Evolutionary conservation across 176 grass and related monocot species (phyloP).

Genomic region (Olyra latifolia): DNA sequence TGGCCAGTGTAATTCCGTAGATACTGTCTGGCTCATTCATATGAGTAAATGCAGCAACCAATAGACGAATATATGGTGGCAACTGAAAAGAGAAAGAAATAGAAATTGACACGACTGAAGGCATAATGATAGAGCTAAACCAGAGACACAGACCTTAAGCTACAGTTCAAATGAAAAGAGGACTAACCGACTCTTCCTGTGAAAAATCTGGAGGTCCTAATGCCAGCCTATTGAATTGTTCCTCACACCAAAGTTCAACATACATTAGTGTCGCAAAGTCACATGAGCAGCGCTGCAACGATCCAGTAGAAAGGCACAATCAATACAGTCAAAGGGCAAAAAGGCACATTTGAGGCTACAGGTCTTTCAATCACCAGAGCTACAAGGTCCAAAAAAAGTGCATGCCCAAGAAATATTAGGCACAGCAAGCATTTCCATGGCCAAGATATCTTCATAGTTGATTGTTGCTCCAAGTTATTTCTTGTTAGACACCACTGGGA

Average conservation of each 20-base stretch:
- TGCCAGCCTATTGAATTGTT: conserved; percentile 73
- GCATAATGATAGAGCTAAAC: conserved; percentile 18
- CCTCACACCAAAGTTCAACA: conserved; percentile 93
- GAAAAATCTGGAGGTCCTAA: conserved; percentile 88
- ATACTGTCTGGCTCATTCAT: conserved; percentile 95
- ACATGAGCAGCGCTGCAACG: conserved; percentile 72
- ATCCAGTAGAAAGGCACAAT: conserved; percentile 34
- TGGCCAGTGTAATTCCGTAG: conserved; percentile 83
- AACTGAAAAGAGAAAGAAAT: conserved; percentile 59
- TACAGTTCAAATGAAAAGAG: conserved; percentile 13
- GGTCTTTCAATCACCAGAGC: background rate
- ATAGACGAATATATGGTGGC: conserved; percentile 63
- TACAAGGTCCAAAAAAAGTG: conserved; percentile 18
- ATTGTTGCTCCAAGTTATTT: conserved; percentile 4
- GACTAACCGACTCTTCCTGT: conserved; percentile 68
- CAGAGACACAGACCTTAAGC: conserved; percentile 29
- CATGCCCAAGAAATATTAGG: background rate
- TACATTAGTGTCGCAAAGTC: conserved; percentile 80
- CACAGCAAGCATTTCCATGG: background rate
- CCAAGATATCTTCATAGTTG: conserved; percentile 2
- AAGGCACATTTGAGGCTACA: background rate
- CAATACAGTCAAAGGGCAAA: conserved; percentile 29
- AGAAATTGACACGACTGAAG: conserved; percentile 12
- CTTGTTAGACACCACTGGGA: background rate
- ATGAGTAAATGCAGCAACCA: conserved; percentile 70